A percentile compares a stretch with the other conserved stretches of the same genome.
phyloP scores from a whole-genome alignment of 768 basidiomycete species.

The Psilocybe tampanensis region DNA sequence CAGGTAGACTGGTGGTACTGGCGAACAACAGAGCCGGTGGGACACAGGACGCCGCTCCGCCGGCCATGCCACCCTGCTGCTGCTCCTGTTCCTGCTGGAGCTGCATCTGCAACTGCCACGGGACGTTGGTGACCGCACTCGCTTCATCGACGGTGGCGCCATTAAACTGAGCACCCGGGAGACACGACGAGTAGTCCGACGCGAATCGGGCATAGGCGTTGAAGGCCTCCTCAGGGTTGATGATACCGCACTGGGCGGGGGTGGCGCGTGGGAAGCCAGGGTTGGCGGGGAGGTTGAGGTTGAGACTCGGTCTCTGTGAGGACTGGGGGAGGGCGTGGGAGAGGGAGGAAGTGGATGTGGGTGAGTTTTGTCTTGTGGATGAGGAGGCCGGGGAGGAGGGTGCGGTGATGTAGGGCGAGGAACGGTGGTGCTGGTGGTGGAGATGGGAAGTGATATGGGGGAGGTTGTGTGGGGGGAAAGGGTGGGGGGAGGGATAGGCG shows the following conservation, averaged over 20 bases:
- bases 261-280: slow-evolving; percentile 26
- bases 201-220: slow-evolving; percentile 69
- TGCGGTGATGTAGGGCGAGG: slow-evolving; percentile 41
- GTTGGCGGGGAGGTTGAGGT: slow-evolving; percentile 29
- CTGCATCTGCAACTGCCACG: not conserved
- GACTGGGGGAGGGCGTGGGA: not conserved
- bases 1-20: slow-evolving; percentile 6
- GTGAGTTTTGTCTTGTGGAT: slow-evolving; percentile 34
- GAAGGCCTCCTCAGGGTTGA: slow-evolving; percentile 55
- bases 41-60: slow-evolving; percentile 43
- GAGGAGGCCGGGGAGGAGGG: slow-evolving; percentile 47
- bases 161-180: slow-evolving; percentile 60
- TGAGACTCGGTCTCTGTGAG: slow-evolving; percentile 16
- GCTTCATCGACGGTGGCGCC: slow-evolving; percentile 40
- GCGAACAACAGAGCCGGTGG: slow-evolving; percentile 68
- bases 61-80: not conserved
- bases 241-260: slow-evolving; percentile 19
- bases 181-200: slow-evolving; percentile 59
- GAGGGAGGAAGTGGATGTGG: slow-evolving; percentile 16
- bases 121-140: slow-evolving; percentile 19
- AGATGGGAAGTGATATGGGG: slow-evolving; percentile 26
- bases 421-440: slow-evolving; percentile 22
- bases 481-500: slow-evolving; percentile 39
- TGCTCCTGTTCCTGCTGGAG: slow-evolving; percentile 16
- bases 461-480: slow-evolving; percentile 28